A percentile compares a stretch with the other conserved stretches of the same genome.
Evolutionary conservation across 257 asterid genomes (phyloP).

Genomic region (Primulina eburnea): DNA sequence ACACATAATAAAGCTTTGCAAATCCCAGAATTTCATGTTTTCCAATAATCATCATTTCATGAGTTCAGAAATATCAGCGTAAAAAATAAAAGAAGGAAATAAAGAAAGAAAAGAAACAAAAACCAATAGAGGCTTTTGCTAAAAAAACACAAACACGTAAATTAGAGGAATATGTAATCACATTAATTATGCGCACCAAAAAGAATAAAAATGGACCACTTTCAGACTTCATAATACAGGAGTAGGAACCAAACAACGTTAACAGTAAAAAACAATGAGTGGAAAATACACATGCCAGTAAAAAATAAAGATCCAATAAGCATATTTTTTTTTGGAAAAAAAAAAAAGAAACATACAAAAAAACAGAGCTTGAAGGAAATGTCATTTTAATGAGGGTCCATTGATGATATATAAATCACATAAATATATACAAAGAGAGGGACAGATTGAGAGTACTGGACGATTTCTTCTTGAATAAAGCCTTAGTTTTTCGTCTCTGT

Average conservation of each 20-base stretch:
- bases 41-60: constrained; percentile 1
- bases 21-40: not conserved
- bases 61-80: constrained; percentile 4
- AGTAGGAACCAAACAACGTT: not conserved
- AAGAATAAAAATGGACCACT: not conserved
- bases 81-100: not conserved
- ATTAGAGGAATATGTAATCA: too few relatives aligned
- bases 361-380: not conserved
- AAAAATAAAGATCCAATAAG: not conserved
- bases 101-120: not conserved
- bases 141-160: too few relatives aligned
- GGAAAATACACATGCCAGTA: not conserved
- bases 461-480: constrained; percentile 60
- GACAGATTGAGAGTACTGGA: constrained; percentile 36
- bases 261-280: not conserved
- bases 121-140: not conserved
- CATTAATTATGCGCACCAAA: too few relatives aligned
- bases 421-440: not conserved
- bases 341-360: too few relatives aligned
- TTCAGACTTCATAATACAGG: not conserved
- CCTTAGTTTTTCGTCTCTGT: constrained; percentile 66
- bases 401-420: constrained; percentile 5
- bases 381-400: not conserved
- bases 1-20: not conserved
- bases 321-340: not conserved